phyloP scores from a whole-genome alignment of 805 yeast species.

The Myxozyma udenii region DNA sequence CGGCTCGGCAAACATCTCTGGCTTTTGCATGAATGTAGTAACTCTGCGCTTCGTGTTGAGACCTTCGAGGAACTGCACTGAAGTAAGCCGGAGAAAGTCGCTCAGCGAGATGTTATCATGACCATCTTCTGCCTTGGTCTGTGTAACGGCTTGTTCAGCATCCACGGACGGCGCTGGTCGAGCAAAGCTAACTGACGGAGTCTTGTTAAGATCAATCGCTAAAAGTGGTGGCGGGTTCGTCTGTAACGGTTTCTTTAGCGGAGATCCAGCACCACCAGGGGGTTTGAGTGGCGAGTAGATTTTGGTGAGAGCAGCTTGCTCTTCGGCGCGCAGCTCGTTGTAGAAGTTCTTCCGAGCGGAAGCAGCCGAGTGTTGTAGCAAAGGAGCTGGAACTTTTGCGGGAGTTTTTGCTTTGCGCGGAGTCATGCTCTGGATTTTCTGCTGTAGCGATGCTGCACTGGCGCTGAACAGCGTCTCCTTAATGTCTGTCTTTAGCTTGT shows the following conservation, averaged over 20 bases:
- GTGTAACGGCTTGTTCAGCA: not conserved
- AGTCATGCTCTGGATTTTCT: constrained; percentile 26
- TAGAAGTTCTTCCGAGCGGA: constrained; percentile 8
- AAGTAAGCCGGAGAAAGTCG: constrained; percentile 33
- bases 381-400: constrained; percentile 2
- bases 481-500: constrained; percentile 21
- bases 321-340: constrained; percentile 11
- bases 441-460: constrained; percentile 20
- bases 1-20: constrained; percentile 21
- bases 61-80: constrained; percentile 36
- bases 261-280: constrained; percentile 1
- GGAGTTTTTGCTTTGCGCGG: constrained; percentile 24
- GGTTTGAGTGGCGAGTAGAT: constrained; percentile 26
- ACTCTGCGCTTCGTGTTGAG: constrained; percentile 30
- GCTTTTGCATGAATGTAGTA: constrained; percentile 30
- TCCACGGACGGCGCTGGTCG: not conserved
- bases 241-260: constrained; percentile 2
- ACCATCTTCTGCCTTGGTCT: not conserved
- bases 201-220: not conserved
- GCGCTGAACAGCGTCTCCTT: constrained; percentile 15
- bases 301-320: constrained; percentile 20
- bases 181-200: not conserved
- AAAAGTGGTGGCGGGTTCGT: not conserved
- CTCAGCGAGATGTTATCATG: constrained; percentile 28
- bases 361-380: not conserved